Base-by-base conservation (phyloP, 345 rosid species). In the Populus alba region DNA sequence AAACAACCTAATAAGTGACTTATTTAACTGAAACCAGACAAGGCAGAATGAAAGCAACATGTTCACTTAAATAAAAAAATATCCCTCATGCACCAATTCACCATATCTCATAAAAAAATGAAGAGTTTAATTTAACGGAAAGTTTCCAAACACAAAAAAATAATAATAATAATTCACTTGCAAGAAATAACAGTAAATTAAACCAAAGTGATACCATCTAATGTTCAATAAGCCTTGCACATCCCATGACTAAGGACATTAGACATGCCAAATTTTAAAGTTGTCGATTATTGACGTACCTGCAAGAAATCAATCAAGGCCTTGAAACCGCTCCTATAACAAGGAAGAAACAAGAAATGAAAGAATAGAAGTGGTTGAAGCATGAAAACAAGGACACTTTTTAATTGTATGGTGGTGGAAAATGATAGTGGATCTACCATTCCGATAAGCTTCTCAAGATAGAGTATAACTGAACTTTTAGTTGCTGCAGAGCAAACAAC, bases 401-500 rank as follows among this genome's bases (percentile, higher is more conserved):
- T 33, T 39, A 65, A 77, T 12, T 45, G 15, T 17, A 67, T 17
- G 39, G 68, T 35, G 45, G 6, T 47, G 51, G 18, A 4, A 6
- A 13, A 45, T 45, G 3, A 4, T 15, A 47, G 51, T 37, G 66
- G 77, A 80, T 87, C 53, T 83, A 95, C 99, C 75, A 89, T 80
- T 74, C 94, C 93, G 35, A 95, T 87, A 17, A 95, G 97, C 79
- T 86, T 93, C 82, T 95, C 97, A 66, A 95, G 99, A 86, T 94
- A 91, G 4, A 95, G 88, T 71, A 95, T 77, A 69, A 95, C 99
- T 0, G 99, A 95, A 87, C 97, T 95, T 90, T 93, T 95, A 27
- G 99, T 95, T 79, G 97, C 99, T 61, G 99, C 99, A 45, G 99
- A 95, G 83, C 99, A 93, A 71, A 93, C 94, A 77, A 98, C 92